phyloP scores from a whole-genome alignment of 2,329 filamentous ascomycete species.

The Sporothrix mexicana region DNA sequence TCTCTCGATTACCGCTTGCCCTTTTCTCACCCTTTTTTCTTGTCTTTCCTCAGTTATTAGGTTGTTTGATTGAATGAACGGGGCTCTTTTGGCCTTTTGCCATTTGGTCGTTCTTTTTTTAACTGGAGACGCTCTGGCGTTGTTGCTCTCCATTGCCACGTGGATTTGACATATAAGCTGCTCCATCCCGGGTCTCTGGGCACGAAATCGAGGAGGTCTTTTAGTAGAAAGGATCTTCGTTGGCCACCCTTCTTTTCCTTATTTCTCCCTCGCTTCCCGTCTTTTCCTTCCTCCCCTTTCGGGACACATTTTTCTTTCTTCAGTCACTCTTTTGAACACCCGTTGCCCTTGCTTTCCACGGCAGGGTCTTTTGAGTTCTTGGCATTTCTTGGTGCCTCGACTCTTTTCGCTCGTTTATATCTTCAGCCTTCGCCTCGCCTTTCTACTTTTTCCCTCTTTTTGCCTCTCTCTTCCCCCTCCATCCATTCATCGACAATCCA shows the following conservation, averaged over 20 bases:
- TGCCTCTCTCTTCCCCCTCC: not conserved
- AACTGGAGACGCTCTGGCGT: not conserved
- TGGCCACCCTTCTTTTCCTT: slow-evolving; percentile 19
- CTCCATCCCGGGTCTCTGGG: slow-evolving; percentile 2
- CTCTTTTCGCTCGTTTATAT: not conserved
- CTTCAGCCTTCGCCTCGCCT: not conserved
- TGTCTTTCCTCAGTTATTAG: not conserved
- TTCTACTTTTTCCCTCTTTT: not conserved
- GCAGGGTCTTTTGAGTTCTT: slow-evolving; percentile 17
- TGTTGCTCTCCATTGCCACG: slow-evolving; percentile 26
- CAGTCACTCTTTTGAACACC: slow-evolving; percentile 5
- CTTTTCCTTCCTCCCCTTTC: not conserved
- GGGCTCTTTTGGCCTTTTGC: too few relatives aligned
- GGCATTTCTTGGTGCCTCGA: not conserved
- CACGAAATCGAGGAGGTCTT: not conserved
- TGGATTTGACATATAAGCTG: slow-evolving; percentile 28
- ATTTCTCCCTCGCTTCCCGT: not conserved
- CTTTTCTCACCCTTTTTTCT: not conserved
- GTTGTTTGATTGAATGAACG: too few relatives aligned
- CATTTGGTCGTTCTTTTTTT: not conserved
- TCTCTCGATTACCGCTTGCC: not conserved
- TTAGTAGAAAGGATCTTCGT: slow-evolving; percentile 33
- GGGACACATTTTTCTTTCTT: not conserved
- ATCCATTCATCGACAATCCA: not conserved
- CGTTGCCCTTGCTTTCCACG: slow-evolving; percentile 2